Conservation (phyloP, 2,329 filamentous ascomycete species). For the Ceratocystiopsis brevicomis region DNA sequence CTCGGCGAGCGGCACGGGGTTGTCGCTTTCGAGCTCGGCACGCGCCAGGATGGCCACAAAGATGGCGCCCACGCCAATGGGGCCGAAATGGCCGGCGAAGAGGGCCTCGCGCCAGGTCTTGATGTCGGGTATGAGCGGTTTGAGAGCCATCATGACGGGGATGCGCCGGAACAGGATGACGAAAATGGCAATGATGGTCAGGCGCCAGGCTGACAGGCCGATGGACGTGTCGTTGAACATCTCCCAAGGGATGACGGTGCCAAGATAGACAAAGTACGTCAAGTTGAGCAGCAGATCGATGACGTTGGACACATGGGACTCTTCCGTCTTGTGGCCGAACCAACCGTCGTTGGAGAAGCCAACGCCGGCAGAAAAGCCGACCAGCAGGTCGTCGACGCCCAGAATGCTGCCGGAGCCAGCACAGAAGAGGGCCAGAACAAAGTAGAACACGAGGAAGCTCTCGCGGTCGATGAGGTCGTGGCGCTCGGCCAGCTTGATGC, state of each 20-base stretch:
- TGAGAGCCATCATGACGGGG: conserved; percentile 78
- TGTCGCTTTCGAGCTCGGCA: conserved; percentile 67
- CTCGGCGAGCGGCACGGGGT: conserved; percentile 52
- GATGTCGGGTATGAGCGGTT: conserved; percentile 86
- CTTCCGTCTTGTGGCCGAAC: conserved; percentile 96
- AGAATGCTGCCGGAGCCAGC: conserved; percentile 83
- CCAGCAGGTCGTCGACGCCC: conserved; percentile 80
- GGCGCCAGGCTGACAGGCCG: conserved; percentile 67
- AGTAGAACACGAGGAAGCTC: conserved; percentile 97
- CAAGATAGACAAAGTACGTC: conserved; percentile 95
- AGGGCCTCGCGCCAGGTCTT: conserved; percentile 96
- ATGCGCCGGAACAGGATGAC: conserved; percentile 93
- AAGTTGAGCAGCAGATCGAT: conserved; percentile 94
- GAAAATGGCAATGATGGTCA: conserved; percentile 84
- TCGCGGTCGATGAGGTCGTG: conserved; percentile 81
- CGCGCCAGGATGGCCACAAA: conserved; percentile 86
- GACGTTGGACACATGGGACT: conserved; percentile 97
- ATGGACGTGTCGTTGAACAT: conserved; percentile 61
- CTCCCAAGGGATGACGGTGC: conserved; percentile 91
- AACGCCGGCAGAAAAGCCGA: conserved; percentile 90
- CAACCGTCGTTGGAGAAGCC: conserved; percentile 98
- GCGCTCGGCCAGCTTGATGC: conserved; percentile 74
- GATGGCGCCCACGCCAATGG: conserved; percentile 90
- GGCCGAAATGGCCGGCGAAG: conserved; percentile 93
- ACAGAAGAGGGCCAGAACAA: conserved; percentile 86